phyloP scores from a whole-genome alignment of 106 monocot genomes.

The Dactylorhiza incarnata region DNA sequence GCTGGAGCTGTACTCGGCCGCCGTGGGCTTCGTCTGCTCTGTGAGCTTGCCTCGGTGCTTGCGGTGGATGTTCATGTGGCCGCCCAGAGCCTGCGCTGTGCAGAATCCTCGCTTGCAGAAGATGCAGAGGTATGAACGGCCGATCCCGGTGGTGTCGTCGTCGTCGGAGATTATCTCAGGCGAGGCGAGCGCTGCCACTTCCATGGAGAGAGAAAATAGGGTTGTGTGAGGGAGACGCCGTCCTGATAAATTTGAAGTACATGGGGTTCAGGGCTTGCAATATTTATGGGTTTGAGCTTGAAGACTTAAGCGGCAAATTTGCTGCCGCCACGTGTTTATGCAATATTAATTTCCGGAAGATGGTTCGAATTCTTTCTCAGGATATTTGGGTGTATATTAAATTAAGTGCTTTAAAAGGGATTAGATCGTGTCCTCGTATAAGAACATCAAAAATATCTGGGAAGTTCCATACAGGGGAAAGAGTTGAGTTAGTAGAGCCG shows the following conservation, averaged over 20 bases:
- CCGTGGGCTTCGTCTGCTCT: neutral
- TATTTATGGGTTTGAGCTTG: too few relatives aligned
- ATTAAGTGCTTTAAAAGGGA: too few relatives aligned
- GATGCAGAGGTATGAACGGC: constrained; percentile 37
- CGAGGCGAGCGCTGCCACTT: neutral
- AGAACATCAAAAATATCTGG: too few relatives aligned
- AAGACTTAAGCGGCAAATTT: too few relatives aligned
- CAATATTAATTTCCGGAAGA: too few relatives aligned
- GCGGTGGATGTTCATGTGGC: constrained; percentile 70
- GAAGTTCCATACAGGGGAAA: too few relatives aligned
- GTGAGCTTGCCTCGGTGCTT: constrained; percentile 23
- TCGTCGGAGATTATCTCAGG: neutral
- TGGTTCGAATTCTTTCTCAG: too few relatives aligned
- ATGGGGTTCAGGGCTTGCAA: too few relatives aligned
- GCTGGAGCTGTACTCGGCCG: neutral
- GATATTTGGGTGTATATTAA: too few relatives aligned
- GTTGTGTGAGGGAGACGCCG: neutral
- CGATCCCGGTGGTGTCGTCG: neutral
- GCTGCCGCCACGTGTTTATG: too few relatives aligned
- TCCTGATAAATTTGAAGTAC: neutral
- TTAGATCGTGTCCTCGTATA: too few relatives aligned
- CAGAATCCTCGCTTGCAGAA: constrained; percentile 66
- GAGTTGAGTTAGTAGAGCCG: too few relatives aligned
- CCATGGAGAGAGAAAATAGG: neutral
- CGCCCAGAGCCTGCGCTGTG: constrained; percentile 58